Evolutionary conservation across 768 basidiomycete genomes (phyloP), one percentile per base, ranked within the genome.

Genomic region (Mycena epipterygia): DNA sequence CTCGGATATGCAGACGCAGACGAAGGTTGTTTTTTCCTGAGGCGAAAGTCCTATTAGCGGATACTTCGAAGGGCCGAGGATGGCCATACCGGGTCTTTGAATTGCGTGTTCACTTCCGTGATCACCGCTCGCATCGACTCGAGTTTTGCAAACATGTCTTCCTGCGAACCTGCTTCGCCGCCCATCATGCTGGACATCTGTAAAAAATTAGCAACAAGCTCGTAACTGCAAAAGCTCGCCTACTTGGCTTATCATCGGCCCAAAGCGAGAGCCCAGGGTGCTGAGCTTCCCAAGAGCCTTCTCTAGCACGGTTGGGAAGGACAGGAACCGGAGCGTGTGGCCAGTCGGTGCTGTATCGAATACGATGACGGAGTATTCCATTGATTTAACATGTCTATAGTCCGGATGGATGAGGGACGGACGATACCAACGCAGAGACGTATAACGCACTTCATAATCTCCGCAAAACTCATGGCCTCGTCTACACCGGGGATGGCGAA

Each of bases 351-450:
- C 98, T 1, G 98, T 99, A 79, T 99, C 98, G 79, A 99, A 99
- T 39, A 99, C 97, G 79, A 99, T 99, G 68, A 98, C 97, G n/a
- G 96, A 97, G 86, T 97, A 99, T 82, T 98, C 92, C 97, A 99
- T 99, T 23, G 97, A 98, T 83, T 99, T 98, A 82, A 99, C 98
- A 81, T 99, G 97, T 80, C 97, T 98, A 57, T 53, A 16, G 58
- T 51, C 51, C 23, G 37, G 13, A 8, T 69, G 69, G n/a, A 37
- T 58, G 35, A 49, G 33, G 8, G 30, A 46, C 52, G 25, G 17
- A 32, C 64, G 16, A n/a, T n/a, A n/a, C n/a, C 49, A 42, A 52
- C 29, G 21, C 14, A 17, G 37, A 5, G 25, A 53, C 14, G 53
- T 27, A 35, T 23, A 61, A 83, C 90, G 66, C 68, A 98, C 97